A percentile compares a stretch with the other conserved stretches of the same genome.
Evolutionary conservation across 108 stramenopile genomes (phyloP).

Genomic region (Fragilariopsis cylindrus): DNA sequence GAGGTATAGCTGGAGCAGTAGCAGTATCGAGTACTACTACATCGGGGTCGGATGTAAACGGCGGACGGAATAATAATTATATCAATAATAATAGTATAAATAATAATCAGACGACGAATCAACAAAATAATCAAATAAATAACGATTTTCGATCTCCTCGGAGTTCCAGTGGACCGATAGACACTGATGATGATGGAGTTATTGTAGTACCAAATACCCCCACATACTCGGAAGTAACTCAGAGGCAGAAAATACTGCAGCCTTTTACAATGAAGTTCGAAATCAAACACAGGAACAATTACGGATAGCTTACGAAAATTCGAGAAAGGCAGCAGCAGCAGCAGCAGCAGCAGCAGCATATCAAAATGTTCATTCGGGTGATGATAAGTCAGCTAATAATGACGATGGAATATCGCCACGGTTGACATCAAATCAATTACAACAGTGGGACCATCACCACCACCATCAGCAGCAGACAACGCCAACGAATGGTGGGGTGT

Average conservation of each 20-base stretch:
- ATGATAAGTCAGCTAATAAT: too few species aligned
- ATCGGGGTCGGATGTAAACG: neutral
- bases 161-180: neutral
- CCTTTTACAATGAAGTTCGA: neutral
- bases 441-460: slow-evolving; percentile 9
- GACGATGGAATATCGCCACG: neutral
- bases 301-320: slow-evolving; percentile 7
- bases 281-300: slow-evolving; percentile 9
- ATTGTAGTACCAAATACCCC: neutral
- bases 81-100: too few species aligned
- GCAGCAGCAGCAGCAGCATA: neutral
- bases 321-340: neutral
- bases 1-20: neutral
- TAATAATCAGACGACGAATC: neutral
- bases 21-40: neutral
- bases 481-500: neutral
- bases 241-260: neutral
- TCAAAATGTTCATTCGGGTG: neutral
- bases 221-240: too few species aligned
- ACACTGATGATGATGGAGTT: slow-evolving; percentile 6
- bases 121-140: neutral
- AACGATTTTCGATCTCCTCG: slow-evolving; percentile 9
- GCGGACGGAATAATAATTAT: too few species aligned
- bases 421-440: slow-evolving; percentile 8
- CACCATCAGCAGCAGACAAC: neutral